Percentiles rank a stretch among this genome's conserved stretches.
These are phyloP conservation scores for Penicillium sp. DNA, from an alignment of 2,329 filamentous ascomycete genomes.

Conservation along the genomic window DNA sequence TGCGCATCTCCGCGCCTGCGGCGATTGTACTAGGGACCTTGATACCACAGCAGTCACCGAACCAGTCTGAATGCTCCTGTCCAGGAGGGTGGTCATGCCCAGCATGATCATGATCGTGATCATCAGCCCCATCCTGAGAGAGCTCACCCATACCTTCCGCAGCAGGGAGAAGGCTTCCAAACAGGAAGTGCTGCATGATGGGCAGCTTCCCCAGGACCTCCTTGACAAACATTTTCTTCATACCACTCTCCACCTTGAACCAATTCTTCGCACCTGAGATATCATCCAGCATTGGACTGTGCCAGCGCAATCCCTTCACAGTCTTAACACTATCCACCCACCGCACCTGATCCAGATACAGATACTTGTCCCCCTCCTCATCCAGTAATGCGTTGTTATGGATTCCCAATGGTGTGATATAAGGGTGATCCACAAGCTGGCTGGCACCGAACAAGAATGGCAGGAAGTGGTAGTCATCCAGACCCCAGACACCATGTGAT, in stretches of 20 bases:
- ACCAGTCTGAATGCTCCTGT: conserved; percentile 58
- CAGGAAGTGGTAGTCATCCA: conserved; percentile 96
- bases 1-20: conserved; percentile 84
- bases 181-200: conserved; percentile 98
- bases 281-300: conserved; percentile 97
- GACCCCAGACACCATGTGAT: conserved; percentile 95
- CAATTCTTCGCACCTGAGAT: conserved; percentile 88
- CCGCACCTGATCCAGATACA: conserved; percentile 88
- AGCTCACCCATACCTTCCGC: conserved; percentile 69
- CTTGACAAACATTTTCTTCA: conserved; percentile 94
- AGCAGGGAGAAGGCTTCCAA: conserved; percentile 81
- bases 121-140: conserved; percentile 44
- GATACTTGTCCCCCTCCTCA: conserved; percentile 77
- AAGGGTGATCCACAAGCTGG: conserved; percentile 82
- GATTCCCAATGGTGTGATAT: conserved; percentile 74
- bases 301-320: conserved; percentile 91
- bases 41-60: conserved; percentile 98
- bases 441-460: conserved; percentile 94
- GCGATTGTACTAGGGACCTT: conserved; percentile 93
- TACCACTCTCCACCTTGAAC: conserved; percentile 89
- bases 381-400: conserved; percentile 87
- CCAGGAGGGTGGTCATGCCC: conserved; percentile 68
- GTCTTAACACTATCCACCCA: conserved; percentile 98
- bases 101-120: conserved; percentile 32
- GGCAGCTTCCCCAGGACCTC: conserved; percentile 92